A percentile compares a stretch with the other conserved stretches of the same genome.
These are phyloP conservation scores for Lactarius deliciosus DNA, from an alignment of 768 basidiomycete genomes.

Conservation along the genomic window DNA sequence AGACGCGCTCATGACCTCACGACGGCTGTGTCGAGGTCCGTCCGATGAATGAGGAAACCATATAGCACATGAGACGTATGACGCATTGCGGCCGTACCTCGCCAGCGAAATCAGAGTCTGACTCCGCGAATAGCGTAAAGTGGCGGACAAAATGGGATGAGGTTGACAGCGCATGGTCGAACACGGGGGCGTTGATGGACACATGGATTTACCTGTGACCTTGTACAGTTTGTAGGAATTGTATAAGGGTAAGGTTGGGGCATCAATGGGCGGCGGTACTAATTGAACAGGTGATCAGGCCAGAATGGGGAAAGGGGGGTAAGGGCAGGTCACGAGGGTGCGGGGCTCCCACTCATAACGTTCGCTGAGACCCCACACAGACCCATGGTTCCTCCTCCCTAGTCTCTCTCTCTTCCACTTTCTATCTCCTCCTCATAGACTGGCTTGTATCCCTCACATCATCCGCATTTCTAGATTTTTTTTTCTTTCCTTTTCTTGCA, in stretches of 20 bases:
- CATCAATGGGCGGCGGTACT: background rate
- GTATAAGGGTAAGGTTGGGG: background rate
- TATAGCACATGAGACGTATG: background rate
- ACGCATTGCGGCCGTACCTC: background rate
- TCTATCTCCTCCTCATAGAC: constrained; percentile 25
- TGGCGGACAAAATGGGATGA: background rate
- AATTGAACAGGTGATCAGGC: constrained; percentile 23
- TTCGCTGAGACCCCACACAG: constrained; percentile 12
- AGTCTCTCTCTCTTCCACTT: constrained; percentile 12
- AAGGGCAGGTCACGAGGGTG: constrained; percentile 21
- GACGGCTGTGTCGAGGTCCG: constrained; percentile 6
- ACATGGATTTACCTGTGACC: background rate
- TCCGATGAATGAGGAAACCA: background rate
- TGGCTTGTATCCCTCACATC: constrained; percentile 15
- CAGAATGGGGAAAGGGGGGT: constrained; percentile 22
- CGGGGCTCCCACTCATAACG: constrained; percentile 16
- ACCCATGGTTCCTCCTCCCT: constrained; percentile 15
- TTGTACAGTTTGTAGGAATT: background rate
- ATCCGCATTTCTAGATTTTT: constrained; percentile 17
- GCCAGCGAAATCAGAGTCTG: background rate
- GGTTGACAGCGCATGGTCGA: background rate
- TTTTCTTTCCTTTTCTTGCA: constrained; percentile 20
- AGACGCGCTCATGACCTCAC: background rate
- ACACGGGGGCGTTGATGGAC: background rate
- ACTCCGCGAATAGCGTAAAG: background rate